phyloP scores from a whole-genome alignment of 257 asterid genomes.

The Solanum paucissectum region DNA sequence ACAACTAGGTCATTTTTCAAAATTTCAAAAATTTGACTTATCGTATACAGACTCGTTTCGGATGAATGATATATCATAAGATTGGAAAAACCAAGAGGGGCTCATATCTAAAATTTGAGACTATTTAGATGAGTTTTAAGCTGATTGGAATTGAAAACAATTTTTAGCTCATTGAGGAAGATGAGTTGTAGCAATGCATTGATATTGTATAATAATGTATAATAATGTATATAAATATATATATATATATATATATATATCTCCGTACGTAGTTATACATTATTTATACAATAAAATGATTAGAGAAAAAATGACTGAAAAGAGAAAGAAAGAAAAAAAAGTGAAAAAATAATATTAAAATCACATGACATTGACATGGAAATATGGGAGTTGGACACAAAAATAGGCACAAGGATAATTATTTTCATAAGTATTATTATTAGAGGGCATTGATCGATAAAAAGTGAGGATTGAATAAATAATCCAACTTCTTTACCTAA shows the following conservation, averaged over 20 bases:
- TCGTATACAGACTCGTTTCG: no score
- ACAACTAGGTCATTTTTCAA: background rate
- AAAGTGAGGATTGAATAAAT: no score
- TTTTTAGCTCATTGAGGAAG: background rate
- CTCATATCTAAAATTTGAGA: background rate
- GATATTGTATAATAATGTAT: no score
- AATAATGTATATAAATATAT: no score
- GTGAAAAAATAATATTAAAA: background rate
- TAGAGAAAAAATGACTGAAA: background rate
- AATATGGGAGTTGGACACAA: background rate
- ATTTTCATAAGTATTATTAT: no score
- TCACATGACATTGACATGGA: background rate
- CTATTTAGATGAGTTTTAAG: no score
- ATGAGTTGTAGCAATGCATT: no score
- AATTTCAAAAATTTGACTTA: background rate
- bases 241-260: no score
- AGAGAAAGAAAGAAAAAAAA: background rate
- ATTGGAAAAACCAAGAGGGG: background rate
- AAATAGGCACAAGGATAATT: background rate
- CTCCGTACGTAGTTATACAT: background rate
- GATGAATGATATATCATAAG: background rate
- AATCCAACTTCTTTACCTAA: background rate
- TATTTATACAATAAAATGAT: no score
- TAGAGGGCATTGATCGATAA: background rate
- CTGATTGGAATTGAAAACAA: no score